These are phyloP conservation scores for Codiaeum variegatum DNA, from an alignment of 441 rosid species.

Conservation along the genomic window DNA sequence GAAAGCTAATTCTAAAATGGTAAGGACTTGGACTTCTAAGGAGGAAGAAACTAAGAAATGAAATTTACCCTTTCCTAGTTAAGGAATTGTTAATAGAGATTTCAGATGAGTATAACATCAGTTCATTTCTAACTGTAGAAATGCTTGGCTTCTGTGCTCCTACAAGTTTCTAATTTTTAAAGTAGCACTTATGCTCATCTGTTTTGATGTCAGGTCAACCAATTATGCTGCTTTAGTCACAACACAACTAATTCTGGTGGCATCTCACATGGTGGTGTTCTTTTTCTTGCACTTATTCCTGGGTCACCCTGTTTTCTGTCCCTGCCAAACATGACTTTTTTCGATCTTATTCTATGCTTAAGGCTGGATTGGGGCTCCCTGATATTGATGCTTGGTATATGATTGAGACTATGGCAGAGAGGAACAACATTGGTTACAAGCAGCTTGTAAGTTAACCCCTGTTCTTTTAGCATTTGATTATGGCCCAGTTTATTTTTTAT, in stretches of 20 bases:
- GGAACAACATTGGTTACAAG: constrained; percentile 79
- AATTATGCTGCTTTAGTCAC: constrained; percentile 88
- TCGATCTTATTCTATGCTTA: constrained; percentile 26
- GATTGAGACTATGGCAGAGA: constrained; percentile 92
- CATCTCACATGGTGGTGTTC: constrained; percentile 81
- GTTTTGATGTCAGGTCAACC: constrained; percentile 56
- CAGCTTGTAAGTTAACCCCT: constrained; percentile 56
- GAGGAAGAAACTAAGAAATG: constrained; percentile 5
- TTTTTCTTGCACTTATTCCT: constrained; percentile 20
- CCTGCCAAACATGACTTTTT: constrained; percentile 6
- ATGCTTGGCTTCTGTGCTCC: background rate
- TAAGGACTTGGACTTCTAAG: background rate
- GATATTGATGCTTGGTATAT: constrained; percentile 94
- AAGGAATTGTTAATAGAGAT: background rate
- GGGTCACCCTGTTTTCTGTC: constrained; percentile 16
- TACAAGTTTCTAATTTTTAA: background rate
- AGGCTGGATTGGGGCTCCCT: constrained; percentile 96
- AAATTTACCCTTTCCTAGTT: background rate
- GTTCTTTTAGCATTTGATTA: constrained; percentile 18
- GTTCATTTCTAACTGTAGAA: background rate
- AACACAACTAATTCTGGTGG: constrained; percentile 74
- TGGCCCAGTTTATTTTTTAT: constrained; percentile 9
- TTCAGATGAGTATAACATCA: background rate
- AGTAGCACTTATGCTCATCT: constrained; percentile 18
- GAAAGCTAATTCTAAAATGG: background rate